Evolutionary conservation across 805 yeast genomes (phyloP), one percentile per base, ranked within the genome.

Genomic region (Teunomyces funiuensis): DNA sequence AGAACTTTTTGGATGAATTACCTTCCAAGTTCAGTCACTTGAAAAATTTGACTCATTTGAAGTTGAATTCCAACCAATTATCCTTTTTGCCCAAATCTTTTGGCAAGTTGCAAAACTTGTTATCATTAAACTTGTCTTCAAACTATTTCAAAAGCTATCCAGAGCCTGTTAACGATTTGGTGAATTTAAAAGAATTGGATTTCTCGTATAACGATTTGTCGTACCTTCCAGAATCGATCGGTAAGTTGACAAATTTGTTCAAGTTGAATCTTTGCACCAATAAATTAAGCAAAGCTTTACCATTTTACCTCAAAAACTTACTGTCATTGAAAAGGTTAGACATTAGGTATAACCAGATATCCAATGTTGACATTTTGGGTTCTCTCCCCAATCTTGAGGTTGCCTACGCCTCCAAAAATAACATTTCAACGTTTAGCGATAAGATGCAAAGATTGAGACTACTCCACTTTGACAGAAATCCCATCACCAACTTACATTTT

Each of bases 221-320:
- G 2, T 44, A 45, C 2, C 50, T 93, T 1, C 95, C 97, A 0
- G 70, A 63, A 9, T 71, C 81, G 2, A 73, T 88, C 23, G 77
- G 80, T 11, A 69, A 75, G 16, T 65, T 91, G 45, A 67, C 63
- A 1, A 77, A 81, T 18, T 68, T 93, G 31, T 82, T 81, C 36
- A 82, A 80, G 45, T 72, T 91, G 49, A 84, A 83, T 50, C 63
- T 90, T 31, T 82, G 90, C 25, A 88, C 89, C 41, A 90, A 90
- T 55, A 74, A 71, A 42, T 65, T 90, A 37, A 53, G 68, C 18
- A 74, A 76, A 30, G 59, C 67, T 2, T 57, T 84, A 17, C 88
- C 88, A 0, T 51, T 46, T 0, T 73, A 74, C 42, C 71, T 88
- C 47, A 64, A 74, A 0, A 68, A 73, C 5, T 69, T 89, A 57